Conservation (phyloP, 805 yeast genomes). For the Candida montana region DNA sequence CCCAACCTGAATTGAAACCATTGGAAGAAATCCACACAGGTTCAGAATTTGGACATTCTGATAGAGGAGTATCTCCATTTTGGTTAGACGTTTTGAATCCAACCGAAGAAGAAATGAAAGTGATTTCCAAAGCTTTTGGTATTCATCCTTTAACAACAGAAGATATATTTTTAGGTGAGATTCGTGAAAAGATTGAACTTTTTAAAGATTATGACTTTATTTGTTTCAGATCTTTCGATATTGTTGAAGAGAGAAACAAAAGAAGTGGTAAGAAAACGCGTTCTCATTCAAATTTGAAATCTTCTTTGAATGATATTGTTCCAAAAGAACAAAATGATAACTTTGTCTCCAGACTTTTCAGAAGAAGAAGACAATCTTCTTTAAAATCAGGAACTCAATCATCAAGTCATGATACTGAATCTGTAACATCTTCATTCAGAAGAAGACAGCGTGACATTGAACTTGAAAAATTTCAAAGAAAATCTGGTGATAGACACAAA, state of each 20-base stretch:
- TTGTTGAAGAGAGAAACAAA: constrained; percentile 64
- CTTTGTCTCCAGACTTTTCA: constrained; percentile 12
- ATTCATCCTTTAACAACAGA: constrained; percentile 96
- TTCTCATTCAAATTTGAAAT: constrained; percentile 1
- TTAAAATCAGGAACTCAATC: constrained; percentile 4
- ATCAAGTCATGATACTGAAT: constrained; percentile 6
- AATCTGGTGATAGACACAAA: constrained; percentile 40
- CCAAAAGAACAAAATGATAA: constrained; percentile 4
- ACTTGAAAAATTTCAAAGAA: constrained; percentile 34
- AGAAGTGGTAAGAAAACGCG: constrained; percentile 32
- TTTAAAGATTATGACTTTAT: constrained; percentile 88
- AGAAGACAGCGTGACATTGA: constrained; percentile 28
- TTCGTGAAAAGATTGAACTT: constrained; percentile 91
- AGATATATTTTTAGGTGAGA: constrained; percentile 88
- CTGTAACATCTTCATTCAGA: constrained; percentile 23
- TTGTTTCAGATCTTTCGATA: constrained; percentile 81
- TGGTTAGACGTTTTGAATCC: constrained; percentile 94
- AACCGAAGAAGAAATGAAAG: constrained; percentile 95
- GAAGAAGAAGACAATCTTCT: constrained; percentile 14
- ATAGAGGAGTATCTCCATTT: constrained; percentile 56
- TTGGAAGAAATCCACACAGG: neutral
- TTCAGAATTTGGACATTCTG: neutral
- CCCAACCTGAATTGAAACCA: constrained; percentile 6
- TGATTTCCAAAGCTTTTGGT: constrained; percentile 81
- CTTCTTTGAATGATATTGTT: constrained; percentile 1